Evolutionary conservation across 2,329 filamentous ascomycete species (phyloP), one percentile per base, ranked within the genome.

Genomic region (Fusarium musae): DNA sequence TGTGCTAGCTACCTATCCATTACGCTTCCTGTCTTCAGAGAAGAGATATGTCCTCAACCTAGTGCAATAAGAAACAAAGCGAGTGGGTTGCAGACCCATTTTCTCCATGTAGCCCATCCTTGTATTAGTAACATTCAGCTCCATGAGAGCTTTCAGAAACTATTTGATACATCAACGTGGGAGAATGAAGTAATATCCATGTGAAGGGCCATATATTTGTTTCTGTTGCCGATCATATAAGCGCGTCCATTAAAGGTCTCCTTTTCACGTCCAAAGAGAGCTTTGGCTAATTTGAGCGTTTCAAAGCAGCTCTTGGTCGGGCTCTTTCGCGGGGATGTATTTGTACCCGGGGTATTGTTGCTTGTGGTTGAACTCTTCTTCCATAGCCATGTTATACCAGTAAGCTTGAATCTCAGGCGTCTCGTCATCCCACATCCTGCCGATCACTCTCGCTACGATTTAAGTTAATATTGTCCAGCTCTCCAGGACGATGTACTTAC

Each of bases 361-460:
- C 56, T 76, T 78, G 63, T 81, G 81, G 32, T 74, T 62, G 32
- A 73, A 72, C 15, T 77, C 74, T 65, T 80, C 79, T 19, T 77
- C 69, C 15, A 73, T 59, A 4, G 75, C 74, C 54, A 77, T 60
- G 17, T 59, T 50, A 12, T 75, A 46, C 73, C 75, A 80, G 43
- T 75, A 73, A 6, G 56, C 46, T 37, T 75, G 75, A 26, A 78
- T 75, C 8, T 74, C 68, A 6, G 68, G 59, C 11, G 73, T 63
- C 58, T 80, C 79, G 9, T 66, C 54, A 17, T 78, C 78, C 81
- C 80, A 82, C 67, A 78, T 74, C 9, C 65, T 49, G 3, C 77
- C 72, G 32, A 80, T 72, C 11, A 79, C 56, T 4, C 59, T 75
- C 9, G 80, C 81, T 83, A n/a, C 9, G 11, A 15, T 13, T 28